A percentile compares a stretch with the other conserved stretches of the same genome.
Evolutionary conservation across 331 rosid species (phyloP).

Genomic region (Acacia pycnantha): DNA sequence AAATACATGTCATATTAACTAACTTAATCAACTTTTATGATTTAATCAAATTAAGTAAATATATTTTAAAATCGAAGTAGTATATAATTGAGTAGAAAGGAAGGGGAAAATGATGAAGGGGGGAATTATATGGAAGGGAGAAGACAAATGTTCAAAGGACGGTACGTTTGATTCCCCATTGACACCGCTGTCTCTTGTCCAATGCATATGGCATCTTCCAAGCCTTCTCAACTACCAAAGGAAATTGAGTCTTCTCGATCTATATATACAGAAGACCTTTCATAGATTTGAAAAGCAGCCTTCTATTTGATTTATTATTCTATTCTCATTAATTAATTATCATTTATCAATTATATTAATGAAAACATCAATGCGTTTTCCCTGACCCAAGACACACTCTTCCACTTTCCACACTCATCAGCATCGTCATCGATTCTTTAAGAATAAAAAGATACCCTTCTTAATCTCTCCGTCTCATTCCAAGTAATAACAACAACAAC

Average conservation of each 20-base stretch:
- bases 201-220: slow-evolving; percentile 63
- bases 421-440: slow-evolving; percentile 28
- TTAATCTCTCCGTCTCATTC: slow-evolving; percentile 43
- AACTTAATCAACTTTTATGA: too few species aligned
- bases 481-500: too few species aligned
- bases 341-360: not conserved
- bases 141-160: slow-evolving; percentile 52
- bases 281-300: slow-evolving; percentile 35
- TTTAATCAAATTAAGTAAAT: too few species aligned
- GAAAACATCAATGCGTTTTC: slow-evolving; percentile 45
- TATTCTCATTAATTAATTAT: not conserved
- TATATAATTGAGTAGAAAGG: not conserved
- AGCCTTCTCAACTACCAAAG: slow-evolving; percentile 60
- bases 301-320: not conserved
- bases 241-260: not conserved
- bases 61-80: too few species aligned
- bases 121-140: slow-evolving; percentile 10
- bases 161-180: slow-evolving; percentile 73
- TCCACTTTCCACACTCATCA: not conserved
- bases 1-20: too few species aligned
- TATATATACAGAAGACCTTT: slow-evolving; percentile 26
- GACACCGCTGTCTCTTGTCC: slow-evolving; percentile 70
- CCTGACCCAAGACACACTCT: slow-evolving; percentile 39
- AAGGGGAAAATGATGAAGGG: not conserved
- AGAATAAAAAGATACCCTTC: slow-evolving; percentile 63